Evolutionary conservation across 2,329 filamentous ascomycete genomes (phyloP), one percentile per base, ranked within the genome.

Genomic region (Fusarium sp.): DNA sequence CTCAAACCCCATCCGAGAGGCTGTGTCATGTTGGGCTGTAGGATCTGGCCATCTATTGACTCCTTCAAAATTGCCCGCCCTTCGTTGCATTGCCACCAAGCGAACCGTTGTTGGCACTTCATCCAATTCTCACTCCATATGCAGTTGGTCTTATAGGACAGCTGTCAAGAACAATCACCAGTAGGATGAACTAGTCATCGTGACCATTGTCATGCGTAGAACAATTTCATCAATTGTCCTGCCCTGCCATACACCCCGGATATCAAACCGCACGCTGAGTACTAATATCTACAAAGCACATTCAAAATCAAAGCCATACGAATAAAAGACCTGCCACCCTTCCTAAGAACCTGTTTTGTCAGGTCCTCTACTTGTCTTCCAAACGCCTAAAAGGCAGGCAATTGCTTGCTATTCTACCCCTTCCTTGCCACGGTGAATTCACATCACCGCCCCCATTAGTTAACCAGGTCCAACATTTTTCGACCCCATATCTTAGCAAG

Each of bases 221-320:
- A 46, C 56, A 33, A 45, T 69, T 49, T 69, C 37, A 45, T 70
- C 52, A 55, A 70, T 66, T 70, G 54, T 41, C 61, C 61, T 72
- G 44, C 52, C 57, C 50, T 62, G 50, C 46, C 60, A 62, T 63
- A 47, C 60, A 57, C 49, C 47, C 46, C 44, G 66, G 50, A 69
- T 58, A 68, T 68, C 65, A 68, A 60, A 63, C 51, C 67, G 52
- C 54, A 62, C 49, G 57, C 67, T 59, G 31, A 65, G 64, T 68
- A 55, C 52, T 59, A 54, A 51, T 52, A 36, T 69, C 58, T 73
- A 62, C 57, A 62, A 62, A 62, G 63, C 66, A 69, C 67, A 73
- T 66, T 60, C 50, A 64, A 57, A 57, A 53, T 36, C 52, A 72
- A 64, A 67, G 44, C 44, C 53, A 41, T 47, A 50, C 20, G 40